These are phyloP conservation scores for Cladosporium sp. DNA, from an alignment of 2,329 filamentous ascomycete species.

Conservation along the genomic window DNA sequence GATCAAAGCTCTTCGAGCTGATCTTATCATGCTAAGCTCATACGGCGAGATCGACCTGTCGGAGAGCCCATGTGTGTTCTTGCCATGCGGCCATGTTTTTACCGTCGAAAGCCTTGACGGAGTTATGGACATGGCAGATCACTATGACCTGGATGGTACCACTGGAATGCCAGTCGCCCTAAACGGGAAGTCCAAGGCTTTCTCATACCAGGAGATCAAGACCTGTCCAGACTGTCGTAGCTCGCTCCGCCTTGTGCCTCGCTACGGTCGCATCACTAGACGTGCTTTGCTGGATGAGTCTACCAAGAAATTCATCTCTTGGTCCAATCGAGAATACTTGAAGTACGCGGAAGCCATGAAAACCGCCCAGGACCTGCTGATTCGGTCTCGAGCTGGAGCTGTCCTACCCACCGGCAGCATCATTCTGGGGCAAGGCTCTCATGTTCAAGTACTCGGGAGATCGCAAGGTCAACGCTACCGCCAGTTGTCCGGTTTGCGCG, in stretches of 20 bases:
- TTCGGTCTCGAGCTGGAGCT: not conserved
- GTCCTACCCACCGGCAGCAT: not conserved
- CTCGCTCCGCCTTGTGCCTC: constrained; percentile 56
- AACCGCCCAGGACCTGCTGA: not conserved
- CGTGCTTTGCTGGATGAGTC: constrained; percentile 62
- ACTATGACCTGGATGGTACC: constrained; percentile 48
- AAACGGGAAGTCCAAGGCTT: constrained; percentile 45
- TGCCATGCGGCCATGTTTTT: constrained; percentile 63
- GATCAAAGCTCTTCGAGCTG: constrained; percentile 53
- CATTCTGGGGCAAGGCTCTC: not conserved
- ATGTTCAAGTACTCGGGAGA: not conserved
- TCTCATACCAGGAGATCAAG: constrained; percentile 50
- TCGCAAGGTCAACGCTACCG: constrained; percentile 21
- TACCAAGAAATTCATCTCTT: constrained; percentile 64
- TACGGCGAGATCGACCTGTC: constrained; percentile 62
- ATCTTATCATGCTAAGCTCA: constrained; percentile 55
- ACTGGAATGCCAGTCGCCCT: constrained; percentile 30
- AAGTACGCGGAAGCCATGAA: constrained; percentile 42
- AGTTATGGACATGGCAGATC: constrained; percentile 54
- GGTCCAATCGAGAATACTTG: constrained; percentile 48
- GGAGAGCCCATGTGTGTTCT: constrained; percentile 62
- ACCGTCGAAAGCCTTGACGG: constrained; percentile 63
- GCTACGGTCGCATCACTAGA: constrained; percentile 64
- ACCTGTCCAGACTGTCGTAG: constrained; percentile 62
- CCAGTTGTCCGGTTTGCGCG: constrained; percentile 21